phyloP scores from a whole-genome alignment of 2,329 filamentous ascomycete species.

The Elsinoe australis region DNA sequence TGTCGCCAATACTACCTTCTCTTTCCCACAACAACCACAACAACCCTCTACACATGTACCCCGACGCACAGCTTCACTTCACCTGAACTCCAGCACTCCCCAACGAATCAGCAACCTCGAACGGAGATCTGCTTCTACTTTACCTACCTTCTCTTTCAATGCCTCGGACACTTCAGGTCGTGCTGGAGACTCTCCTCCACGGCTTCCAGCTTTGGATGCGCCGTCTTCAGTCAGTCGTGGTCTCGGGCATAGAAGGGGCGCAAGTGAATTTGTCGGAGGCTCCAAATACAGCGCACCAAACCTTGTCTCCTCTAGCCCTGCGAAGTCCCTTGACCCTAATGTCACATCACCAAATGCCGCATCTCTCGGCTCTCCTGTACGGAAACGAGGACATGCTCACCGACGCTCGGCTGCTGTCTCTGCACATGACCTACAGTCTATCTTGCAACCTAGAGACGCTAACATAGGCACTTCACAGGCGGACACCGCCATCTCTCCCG shows the following conservation, averaged over 20 bases:
- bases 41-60: conserved; percentile 22
- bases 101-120: conserved; percentile 31
- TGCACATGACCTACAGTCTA: conserved; percentile 67
- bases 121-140: conserved; percentile 36
- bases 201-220: conserved; percentile 31
- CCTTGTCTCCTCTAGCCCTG: conserved; percentile 61
- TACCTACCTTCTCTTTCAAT: conserved; percentile 46
- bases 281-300: conserved; percentile 45
- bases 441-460: conserved; percentile 54
- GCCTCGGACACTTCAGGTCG: conserved; percentile 34
- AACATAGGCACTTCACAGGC: conserved; percentile 31
- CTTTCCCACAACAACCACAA: conserved; percentile 38
- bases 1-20: conserved; percentile 42
- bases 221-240: conserved; percentile 46
- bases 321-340: conserved; percentile 54
- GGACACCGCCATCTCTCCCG: conserved; percentile 4
- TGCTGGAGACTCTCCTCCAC: conserved; percentile 31
- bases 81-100: conserved; percentile 32
- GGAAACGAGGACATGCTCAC: conserved; percentile 66
- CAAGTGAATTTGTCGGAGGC: conserved; percentile 80
- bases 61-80: conserved; percentile 29
- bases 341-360: conserved; percentile 48
- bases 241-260: conserved; percentile 63
- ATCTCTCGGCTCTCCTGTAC: conserved; percentile 42
- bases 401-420: conserved; percentile 76